Conservation (phyloP, 192 early-diverging fungal genomes). For the Linnemannia hyalina region DNA sequence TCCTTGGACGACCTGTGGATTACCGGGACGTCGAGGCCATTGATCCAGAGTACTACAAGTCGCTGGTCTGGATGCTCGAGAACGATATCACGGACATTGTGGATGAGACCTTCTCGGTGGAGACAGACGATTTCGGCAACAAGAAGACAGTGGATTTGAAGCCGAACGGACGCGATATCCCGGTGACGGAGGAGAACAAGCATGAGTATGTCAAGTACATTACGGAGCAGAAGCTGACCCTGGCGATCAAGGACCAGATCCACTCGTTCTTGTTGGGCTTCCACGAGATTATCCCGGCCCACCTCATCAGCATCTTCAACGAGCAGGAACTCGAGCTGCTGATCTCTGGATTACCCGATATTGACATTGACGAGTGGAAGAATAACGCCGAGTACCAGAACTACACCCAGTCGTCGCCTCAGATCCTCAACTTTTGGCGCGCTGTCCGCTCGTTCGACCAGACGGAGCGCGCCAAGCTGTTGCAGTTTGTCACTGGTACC, state of each 20-base stretch:
- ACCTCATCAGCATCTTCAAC: constrained; percentile 96
- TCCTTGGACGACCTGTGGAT: constrained; percentile 90
- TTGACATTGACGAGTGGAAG: constrained; percentile 99
- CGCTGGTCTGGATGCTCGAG: constrained; percentile 96
- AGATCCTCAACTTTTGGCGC: constrained; percentile 99
- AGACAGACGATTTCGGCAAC: constrained; percentile 93
- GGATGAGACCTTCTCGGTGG: constrained; percentile 94
- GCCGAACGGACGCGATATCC: constrained; percentile 85
- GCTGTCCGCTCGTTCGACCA: constrained; percentile 96
- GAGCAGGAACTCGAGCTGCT: constrained; percentile 98
- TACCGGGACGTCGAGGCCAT: constrained; percentile 98
- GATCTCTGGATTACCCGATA: constrained; percentile 97
- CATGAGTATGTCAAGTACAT: constrained; percentile 94
- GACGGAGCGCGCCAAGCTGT: constrained; percentile 95
- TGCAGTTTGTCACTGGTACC: constrained; percentile 98
- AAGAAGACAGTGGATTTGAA: constrained; percentile 88
- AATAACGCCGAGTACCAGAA: constrained; percentile 98
- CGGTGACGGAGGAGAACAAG: constrained; percentile 96
- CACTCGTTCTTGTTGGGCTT: constrained; percentile 92
- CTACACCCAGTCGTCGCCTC: constrained; percentile 85
- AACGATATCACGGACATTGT: constrained; percentile 96
- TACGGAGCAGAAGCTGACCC: constrained; percentile 89
- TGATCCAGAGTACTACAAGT: constrained; percentile 96
- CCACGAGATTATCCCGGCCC: constrained; percentile 93
- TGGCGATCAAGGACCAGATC: constrained; percentile 96